phyloP scores from a whole-genome alignment of 495 filamentous ascomycete species.

The Penicillium roqueforti region DNA sequence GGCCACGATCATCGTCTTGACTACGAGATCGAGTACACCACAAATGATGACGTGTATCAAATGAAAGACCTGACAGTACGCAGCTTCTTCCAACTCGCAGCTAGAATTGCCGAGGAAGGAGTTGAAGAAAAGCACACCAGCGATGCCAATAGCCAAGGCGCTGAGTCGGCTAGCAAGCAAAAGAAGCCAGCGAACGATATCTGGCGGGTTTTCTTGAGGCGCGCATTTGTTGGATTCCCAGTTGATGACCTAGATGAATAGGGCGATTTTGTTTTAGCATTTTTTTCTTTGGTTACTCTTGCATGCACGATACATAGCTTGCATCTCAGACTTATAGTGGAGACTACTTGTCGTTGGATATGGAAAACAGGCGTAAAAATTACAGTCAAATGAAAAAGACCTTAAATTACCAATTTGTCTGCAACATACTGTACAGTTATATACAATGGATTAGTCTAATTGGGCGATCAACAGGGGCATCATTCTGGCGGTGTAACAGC shows the following conservation, averaged over 20 bases:
- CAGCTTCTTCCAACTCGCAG: slow-evolving; percentile 73
- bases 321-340: not conserved
- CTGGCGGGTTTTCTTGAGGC: slow-evolving; percentile 72
- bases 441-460: not conserved
- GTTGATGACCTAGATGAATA: slow-evolving; percentile 49
- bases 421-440: not conserved
- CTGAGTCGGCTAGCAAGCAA: slow-evolving; percentile 32
- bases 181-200: slow-evolving; percentile 46
- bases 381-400: not conserved
- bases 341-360: not conserved
- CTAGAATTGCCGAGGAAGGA: slow-evolving; percentile 62
- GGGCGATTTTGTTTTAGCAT: slow-evolving; percentile 4
- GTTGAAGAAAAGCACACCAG: slow-evolving; percentile 11
- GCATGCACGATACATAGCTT: slow-evolving; percentile 3
- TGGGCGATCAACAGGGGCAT: slow-evolving; percentile 15
- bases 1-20: slow-evolving; percentile 57
- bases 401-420: not conserved
- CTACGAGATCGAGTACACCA: slow-evolving; percentile 86
- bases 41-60: slow-evolving; percentile 65
- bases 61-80: slow-evolving; percentile 82
- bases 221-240: slow-evolving; percentile 77
- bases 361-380: not conserved
- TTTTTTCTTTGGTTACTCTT: slow-evolving; percentile 6
- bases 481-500: slow-evolving; percentile 22
- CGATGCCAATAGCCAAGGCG: slow-evolving; percentile 10